phyloP scores from a whole-genome alignment of 129 eudicot species.

The Artemisia argyi region DNA sequence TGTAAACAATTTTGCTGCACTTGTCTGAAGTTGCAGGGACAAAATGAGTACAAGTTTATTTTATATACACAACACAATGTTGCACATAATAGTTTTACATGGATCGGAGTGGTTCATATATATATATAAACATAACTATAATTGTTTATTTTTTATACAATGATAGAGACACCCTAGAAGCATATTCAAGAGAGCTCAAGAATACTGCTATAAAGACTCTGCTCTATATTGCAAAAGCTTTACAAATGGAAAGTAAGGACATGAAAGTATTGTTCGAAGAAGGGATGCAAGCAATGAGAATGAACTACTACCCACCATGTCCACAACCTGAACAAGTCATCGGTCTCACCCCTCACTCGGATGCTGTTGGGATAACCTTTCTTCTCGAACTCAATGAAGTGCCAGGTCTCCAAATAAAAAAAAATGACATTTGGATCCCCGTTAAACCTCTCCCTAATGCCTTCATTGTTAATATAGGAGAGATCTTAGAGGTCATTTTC shows the following conservation, averaged over 20 bases:
- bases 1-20: too few relatives aligned
- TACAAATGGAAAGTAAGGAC: background rate
- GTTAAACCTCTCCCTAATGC: too few relatives aligned
- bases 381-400: conserved; percentile 4
- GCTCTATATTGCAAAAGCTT: background rate
- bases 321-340: conserved; percentile 16
- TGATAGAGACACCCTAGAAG: background rate
- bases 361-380: background rate
- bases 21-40: too few relatives aligned
- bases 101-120: background rate
- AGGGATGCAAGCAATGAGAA: conserved; percentile 7
- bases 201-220: background rate
- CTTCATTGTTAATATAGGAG: too few relatives aligned
- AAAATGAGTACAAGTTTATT: too few relatives aligned
- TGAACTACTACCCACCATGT: conserved; percentile 14
- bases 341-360: conserved; percentile 11
- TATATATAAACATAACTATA: background rate
- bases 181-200: conserved; percentile 13
- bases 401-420: conserved; percentile 8
- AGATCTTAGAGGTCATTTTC: background rate
- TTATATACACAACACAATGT: too few relatives aligned
- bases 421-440: conserved; percentile 7
- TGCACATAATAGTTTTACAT: too few relatives aligned
- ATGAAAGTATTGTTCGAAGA: conserved; percentile 8
- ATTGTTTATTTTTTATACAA: background rate